Evolutionary conservation across 2,329 filamentous ascomycete genomes (phyloP).

Genomic region (Trichoderma koningiopsis): DNA sequence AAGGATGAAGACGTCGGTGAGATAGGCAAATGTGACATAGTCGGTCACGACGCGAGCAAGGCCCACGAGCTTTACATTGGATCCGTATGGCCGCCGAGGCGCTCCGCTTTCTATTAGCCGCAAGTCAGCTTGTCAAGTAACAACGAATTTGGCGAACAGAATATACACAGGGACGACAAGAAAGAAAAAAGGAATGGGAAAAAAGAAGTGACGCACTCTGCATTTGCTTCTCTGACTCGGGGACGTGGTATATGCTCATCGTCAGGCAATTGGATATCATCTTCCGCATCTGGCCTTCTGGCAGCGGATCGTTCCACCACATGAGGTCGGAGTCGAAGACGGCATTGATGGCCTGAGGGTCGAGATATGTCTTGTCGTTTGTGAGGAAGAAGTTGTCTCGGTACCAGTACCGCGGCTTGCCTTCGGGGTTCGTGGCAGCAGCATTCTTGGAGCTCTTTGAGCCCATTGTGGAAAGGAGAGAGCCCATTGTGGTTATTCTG

Average conservation of each 20-base stretch:
- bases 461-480: slow-evolving; percentile 28
- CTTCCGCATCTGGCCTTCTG: slow-evolving; percentile 50
- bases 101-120: slow-evolving; percentile 37
- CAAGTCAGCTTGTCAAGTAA: slow-evolving; percentile 1
- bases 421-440: slow-evolving; percentile 34
- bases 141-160: neutral
- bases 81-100: slow-evolving; percentile 36
- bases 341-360: slow-evolving; percentile 55
- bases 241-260: slow-evolving; percentile 57
- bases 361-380: slow-evolving; percentile 59
- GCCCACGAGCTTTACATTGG: slow-evolving; percentile 43
- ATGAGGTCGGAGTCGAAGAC: slow-evolving; percentile 59
- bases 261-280: slow-evolving; percentile 62
- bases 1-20: slow-evolving; percentile 68
- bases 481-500: slow-evolving; percentile 21
- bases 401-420: slow-evolving; percentile 49
- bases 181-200: neutral
- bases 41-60: slow-evolving; percentile 66
- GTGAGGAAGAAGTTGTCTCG: slow-evolving; percentile 61
- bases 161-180: neutral
- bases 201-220: slow-evolving; percentile 39
- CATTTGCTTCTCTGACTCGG: slow-evolving; percentile 44
- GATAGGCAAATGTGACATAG: slow-evolving; percentile 66
- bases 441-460: slow-evolving; percentile 23
- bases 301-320: slow-evolving; percentile 61